These are phyloP conservation scores for Astrothelium subdiscretum DNA, from an alignment of 495 filamentous ascomycete genomes.

Conservation along the genomic window DNA sequence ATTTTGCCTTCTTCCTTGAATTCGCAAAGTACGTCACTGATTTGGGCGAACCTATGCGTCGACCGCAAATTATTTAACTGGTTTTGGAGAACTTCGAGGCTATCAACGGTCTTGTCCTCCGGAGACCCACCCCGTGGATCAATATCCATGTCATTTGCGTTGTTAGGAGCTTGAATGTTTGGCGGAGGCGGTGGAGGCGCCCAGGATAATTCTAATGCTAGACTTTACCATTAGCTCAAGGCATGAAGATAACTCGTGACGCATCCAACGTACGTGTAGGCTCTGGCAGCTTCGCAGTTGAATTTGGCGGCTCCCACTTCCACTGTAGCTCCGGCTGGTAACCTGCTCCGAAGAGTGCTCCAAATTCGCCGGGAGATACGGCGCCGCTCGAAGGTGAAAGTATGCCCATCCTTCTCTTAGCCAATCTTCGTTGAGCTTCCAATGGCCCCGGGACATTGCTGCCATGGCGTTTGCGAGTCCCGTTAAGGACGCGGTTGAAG, in stretches of 20 bases:
- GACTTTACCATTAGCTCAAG: background rate
- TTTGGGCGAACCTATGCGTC: background rate
- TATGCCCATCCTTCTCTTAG: conserved; percentile 38
- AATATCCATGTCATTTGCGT: background rate
- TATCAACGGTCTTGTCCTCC: background rate
- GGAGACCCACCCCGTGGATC: background rate
- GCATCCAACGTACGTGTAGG: background rate
- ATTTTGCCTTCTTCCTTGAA: background rate
- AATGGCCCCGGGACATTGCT: conserved; percentile 47
- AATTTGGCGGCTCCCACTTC: conserved; percentile 18
- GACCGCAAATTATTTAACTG: background rate
- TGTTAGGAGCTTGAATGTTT: background rate
- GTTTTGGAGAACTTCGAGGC: background rate
- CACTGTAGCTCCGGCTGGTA: conserved; percentile 8
- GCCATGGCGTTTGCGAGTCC: conserved; percentile 32
- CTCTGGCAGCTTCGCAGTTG: background rate
- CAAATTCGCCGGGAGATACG: conserved; percentile 16
- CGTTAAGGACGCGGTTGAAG: conserved; percentile 32
- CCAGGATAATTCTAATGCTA: background rate
- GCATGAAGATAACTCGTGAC: background rate
- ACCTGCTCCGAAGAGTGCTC: conserved; percentile 16
- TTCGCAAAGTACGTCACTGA: background rate
- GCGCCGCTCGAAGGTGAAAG: conserved; percentile 24
- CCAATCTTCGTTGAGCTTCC: conserved; percentile 44
- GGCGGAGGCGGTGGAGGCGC: background rate